Conservation (phyloP, 768 basidiomycete genomes). For the Suillus decipiens region DNA sequence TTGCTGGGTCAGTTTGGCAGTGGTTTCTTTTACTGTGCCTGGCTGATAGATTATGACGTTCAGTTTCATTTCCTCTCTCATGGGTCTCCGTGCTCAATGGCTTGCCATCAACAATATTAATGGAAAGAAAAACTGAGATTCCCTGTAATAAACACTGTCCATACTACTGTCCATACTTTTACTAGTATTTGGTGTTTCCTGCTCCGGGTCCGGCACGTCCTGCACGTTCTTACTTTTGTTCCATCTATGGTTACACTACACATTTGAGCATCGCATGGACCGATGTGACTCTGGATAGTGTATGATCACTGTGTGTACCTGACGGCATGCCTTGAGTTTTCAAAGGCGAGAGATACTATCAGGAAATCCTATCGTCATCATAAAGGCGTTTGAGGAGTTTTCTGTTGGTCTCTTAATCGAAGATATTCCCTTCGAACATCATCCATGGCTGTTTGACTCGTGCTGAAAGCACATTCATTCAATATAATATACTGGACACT, state of each 20-base stretch:
- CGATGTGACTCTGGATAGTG: no score
- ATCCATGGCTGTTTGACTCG: constrained; percentile 75
- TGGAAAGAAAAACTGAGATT: constrained; percentile 36
- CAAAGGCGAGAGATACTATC: background rate
- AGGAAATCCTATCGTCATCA: background rate
- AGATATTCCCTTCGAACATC: constrained; percentile 71
- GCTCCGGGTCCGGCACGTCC: no score
- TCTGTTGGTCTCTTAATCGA: constrained; percentile 53
- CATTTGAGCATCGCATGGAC: background rate
- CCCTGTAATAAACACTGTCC: background rate
- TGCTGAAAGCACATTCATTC: constrained; percentile 42
- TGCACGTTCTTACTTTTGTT: background rate
- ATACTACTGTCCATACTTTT: background rate
- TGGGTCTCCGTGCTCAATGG: constrained; percentile 74
- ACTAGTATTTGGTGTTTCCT: no score
- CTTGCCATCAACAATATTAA: constrained; percentile 39
- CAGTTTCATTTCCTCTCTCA: constrained; percentile 70
- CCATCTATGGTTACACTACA: background rate
- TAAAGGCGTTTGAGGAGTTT: background rate
- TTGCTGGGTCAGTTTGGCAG: constrained; percentile 68
- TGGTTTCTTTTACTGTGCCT: background rate
- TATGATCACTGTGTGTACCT: background rate
- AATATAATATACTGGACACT: no score
- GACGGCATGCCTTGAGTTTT: background rate
- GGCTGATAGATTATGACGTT: constrained; percentile 12